Evolutionary conservation across 176 grass and related monocot species (phyloP).

Genomic region (Bothriochloa decipiens): DNA sequence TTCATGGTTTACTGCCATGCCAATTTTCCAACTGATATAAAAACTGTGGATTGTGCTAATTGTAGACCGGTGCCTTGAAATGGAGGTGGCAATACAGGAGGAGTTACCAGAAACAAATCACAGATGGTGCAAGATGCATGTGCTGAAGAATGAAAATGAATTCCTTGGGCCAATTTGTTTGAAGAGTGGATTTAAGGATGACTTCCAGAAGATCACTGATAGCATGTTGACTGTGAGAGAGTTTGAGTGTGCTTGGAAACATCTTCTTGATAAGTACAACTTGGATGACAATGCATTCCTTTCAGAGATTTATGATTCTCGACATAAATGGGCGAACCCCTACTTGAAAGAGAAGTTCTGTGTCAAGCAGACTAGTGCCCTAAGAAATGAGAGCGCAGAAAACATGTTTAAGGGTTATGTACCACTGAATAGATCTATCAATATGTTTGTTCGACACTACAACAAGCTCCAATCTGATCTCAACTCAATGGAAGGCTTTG

Average conservation of each 20-base stretch:
- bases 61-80: not conserved
- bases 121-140: slow-evolving; percentile 23
- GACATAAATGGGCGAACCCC: slow-evolving; percentile 2
- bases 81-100: slow-evolving; percentile 22
- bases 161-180: slow-evolving; percentile 13
- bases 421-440: slow-evolving; percentile 8
- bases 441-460: slow-evolving; percentile 16
- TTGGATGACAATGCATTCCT: slow-evolving; percentile 5
- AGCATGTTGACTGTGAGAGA: slow-evolving; percentile 25
- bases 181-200: slow-evolving; percentile 20
- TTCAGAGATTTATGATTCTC: slow-evolving; percentile 18
- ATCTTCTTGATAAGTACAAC: slow-evolving; percentile 25
- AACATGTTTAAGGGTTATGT: slow-evolving; percentile 17
- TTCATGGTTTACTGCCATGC: not conserved
- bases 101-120: slow-evolving; percentile 15
- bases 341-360: not conserved
- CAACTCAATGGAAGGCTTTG: not conserved
- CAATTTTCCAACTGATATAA: not conserved
- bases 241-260: slow-evolving; percentile 17
- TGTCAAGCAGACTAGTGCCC: not conserved
- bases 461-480: slow-evolving; percentile 18
- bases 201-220: slow-evolving; percentile 12
- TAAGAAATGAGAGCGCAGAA: not conserved
- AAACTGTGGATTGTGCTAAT: not conserved
- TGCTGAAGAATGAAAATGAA: slow-evolving; percentile 6